phyloP scores from a whole-genome alignment of 148 eudicot genomes.

The Hydrangea macrophylla region DNA sequence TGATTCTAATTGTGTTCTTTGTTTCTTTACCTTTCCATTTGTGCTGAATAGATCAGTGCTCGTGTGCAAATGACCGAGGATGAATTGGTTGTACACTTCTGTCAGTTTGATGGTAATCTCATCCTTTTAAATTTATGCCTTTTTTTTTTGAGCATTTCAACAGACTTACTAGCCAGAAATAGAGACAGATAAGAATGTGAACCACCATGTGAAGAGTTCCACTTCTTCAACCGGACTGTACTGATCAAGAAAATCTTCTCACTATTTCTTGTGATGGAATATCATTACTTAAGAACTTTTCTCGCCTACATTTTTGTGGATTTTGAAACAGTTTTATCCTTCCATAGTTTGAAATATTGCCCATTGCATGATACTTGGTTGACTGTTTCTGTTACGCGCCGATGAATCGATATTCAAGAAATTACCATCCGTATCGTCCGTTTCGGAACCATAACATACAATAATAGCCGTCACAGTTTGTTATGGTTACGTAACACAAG shows the following conservation, averaged over 20 bases:
- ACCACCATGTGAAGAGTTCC: neutral
- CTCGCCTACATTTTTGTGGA: no score
- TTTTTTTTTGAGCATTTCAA: neutral
- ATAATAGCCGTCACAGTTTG: no score
- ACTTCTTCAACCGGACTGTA: neutral
- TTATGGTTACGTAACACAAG: no score
- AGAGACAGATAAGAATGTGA: neutral
- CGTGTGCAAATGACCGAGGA: conserved; percentile 85
- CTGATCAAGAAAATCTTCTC: neutral
- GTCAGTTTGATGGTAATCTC: conserved; percentile 83
- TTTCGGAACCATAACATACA: no score
- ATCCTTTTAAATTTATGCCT: neutral
- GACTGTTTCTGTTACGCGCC: no score
- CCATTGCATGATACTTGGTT: no score
- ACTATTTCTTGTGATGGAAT: no score
- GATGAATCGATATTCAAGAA: no score
- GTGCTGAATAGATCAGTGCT: conserved; percentile 39
- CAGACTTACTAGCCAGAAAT: neutral
- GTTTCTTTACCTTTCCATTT: neutral
- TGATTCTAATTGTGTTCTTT: conserved; percentile 5
- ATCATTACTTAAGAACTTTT: no score
- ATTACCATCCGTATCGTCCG: no score
- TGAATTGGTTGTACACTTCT: conserved; percentile 81
- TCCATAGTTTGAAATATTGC: no score
- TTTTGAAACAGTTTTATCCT: neutral